These are phyloP conservation scores for Astrocystis sublimbata DNA, from an alignment of 495 filamentous ascomycete species.

Conservation along the genomic window DNA sequence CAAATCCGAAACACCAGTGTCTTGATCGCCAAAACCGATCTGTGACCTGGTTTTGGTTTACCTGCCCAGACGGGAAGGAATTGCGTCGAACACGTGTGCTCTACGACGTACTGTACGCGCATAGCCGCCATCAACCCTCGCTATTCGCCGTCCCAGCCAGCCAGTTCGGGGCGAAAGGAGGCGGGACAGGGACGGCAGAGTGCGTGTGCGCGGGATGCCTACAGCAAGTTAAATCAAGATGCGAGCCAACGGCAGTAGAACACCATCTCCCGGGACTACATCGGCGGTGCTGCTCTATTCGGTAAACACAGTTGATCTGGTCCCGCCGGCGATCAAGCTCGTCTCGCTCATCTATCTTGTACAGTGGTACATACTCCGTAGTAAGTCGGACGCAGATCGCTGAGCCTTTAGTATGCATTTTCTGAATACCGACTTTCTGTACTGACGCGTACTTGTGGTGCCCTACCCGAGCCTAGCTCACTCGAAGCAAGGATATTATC, in stretches of 20 bases:
- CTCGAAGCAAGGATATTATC: neutral
- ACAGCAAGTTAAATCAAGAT: too few relatives aligned
- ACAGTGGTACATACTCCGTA: too few relatives aligned
- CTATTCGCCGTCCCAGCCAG: neutral
- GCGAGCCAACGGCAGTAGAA: too few relatives aligned
- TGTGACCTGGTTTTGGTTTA: neutral
- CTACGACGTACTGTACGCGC: neutral
- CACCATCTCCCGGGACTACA: constrained; percentile 5
- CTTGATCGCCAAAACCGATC: constrained; percentile 2
- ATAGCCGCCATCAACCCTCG: neutral
- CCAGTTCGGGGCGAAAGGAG: too few relatives aligned
- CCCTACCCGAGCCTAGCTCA: too few relatives aligned
- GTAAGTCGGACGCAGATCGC: neutral
- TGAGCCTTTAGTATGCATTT: neutral
- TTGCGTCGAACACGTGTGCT: constrained; percentile 6
- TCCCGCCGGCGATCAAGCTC: neutral
- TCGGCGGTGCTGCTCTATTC: neutral
- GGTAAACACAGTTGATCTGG: neutral
- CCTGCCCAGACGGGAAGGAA: constrained; percentile 11
- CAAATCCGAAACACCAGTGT: constrained; percentile 17
- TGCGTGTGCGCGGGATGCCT: too few relatives aligned
- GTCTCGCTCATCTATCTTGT: too few relatives aligned
- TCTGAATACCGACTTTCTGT: too few relatives aligned
- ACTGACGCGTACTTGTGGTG: neutral
- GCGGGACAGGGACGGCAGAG: too few relatives aligned